Conservation (phyloP, 2,329 filamentous ascomycete genomes). For the Geosmithia flava region DNA sequence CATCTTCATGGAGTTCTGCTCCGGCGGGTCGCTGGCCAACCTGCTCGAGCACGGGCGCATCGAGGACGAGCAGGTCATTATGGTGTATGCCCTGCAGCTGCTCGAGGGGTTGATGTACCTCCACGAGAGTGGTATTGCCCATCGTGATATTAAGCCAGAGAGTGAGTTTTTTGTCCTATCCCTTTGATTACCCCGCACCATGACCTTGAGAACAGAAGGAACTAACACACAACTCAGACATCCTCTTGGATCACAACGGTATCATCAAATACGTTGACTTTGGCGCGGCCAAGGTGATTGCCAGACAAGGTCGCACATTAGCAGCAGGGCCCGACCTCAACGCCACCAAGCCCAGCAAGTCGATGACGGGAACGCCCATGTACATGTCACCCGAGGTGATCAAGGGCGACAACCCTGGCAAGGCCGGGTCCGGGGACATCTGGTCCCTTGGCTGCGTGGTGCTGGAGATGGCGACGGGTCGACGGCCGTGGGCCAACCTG, state of each 20-base stretch:
- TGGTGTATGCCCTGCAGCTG: slow-evolving; percentile 90
- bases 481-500: slow-evolving; percentile 85
- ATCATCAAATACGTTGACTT: slow-evolving; percentile 99
- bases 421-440: slow-evolving; percentile 80
- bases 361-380: slow-evolving; percentile 97
- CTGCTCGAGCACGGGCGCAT: slow-evolving; percentile 92
- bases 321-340: slow-evolving; percentile 42
- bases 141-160: slow-evolving; percentile 96
- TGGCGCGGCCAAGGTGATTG: slow-evolving; percentile 92
- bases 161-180: slow-evolving; percentile 43
- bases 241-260: slow-evolving; percentile 91
- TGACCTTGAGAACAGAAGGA: neutral
- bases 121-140: slow-evolving; percentile 82
- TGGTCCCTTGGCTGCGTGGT: slow-evolving; percentile 97
- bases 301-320: slow-evolving; percentile 80
- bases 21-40: slow-evolving; percentile 80
- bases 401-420: slow-evolving; percentile 70
- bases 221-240: slow-evolving; percentile 41
- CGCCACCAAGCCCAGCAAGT: slow-evolving; percentile 60
- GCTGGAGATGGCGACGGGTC: slow-evolving; percentile 92
- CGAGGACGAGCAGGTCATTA: slow-evolving; percentile 94
- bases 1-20: slow-evolving; percentile 99
- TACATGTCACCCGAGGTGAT: slow-evolving; percentile 99
- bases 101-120: slow-evolving; percentile 89
- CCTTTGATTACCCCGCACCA: neutral